These are phyloP conservation scores for Rhododendron mucronatum DNA, from an alignment of 148 eudicot genomes.

Conservation along the genomic window DNA sequence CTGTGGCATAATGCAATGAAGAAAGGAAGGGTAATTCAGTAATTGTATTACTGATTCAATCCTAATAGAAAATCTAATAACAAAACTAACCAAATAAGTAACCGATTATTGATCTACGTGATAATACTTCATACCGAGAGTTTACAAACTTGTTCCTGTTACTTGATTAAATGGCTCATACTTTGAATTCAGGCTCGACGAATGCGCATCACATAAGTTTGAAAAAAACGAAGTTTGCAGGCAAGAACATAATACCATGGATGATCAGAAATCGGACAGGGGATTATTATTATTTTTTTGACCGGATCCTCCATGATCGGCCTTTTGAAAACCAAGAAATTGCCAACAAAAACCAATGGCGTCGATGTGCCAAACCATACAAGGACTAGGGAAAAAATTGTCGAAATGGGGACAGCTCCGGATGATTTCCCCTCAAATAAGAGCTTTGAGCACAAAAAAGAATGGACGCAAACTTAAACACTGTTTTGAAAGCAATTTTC, in stretches of 20 bases:
- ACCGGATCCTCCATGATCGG: neutral
- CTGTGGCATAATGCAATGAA: too few relatives aligned
- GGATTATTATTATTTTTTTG: neutral
- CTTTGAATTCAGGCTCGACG: too few relatives aligned
- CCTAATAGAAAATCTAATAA: too few relatives aligned
- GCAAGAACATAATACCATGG: neutral
- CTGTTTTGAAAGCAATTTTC: neutral
- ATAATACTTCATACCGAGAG: too few relatives aligned
- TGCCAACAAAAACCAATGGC: neutral
- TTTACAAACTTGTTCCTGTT: too few relatives aligned
- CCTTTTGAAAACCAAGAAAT: neutral
- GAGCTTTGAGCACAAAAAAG: neutral
- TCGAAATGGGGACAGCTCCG: neutral
- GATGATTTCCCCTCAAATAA: constrained; percentile 7
- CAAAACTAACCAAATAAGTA: too few relatives aligned
- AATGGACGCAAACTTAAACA: neutral
- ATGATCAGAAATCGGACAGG: neutral
- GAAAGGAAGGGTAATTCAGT: too few relatives aligned
- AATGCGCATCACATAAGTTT: too few relatives aligned
- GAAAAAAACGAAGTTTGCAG: too few relatives aligned
- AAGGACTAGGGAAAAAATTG: neutral
- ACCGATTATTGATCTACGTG: too few relatives aligned
- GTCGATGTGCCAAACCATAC: constrained; percentile 1
- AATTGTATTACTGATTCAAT: too few relatives aligned
- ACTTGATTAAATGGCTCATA: too few relatives aligned